A percentile compares a stretch with the other conserved stretches of the same genome.
These are phyloP conservation scores for Linanthus parryae DNA, from an alignment of 148 eudicot species.

Conservation along the genomic window DNA sequence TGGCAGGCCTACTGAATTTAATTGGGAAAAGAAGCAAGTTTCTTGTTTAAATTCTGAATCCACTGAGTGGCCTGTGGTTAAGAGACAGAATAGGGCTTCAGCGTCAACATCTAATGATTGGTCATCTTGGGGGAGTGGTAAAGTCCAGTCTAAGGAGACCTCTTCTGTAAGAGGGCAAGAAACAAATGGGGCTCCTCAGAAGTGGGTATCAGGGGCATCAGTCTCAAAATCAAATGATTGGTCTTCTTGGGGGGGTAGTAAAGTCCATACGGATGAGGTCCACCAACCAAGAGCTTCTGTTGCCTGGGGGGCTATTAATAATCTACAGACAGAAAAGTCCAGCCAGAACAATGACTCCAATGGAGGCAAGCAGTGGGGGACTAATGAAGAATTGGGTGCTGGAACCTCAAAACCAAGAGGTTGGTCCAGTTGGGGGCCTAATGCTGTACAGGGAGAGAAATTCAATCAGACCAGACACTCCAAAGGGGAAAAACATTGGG, in stretches of 20 bases:
- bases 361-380: constrained; percentile 4
- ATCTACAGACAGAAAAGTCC: not conserved
- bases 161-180: not conserved
- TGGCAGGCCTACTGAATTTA: constrained; percentile 7
- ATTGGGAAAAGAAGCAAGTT: constrained; percentile 26
- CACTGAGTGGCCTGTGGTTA: constrained; percentile 9
- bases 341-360: not conserved
- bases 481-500: not conserved
- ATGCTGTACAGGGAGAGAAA: not conserved
- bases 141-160: not conserved
- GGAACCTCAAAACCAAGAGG: not conserved
- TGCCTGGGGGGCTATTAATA: not conserved
- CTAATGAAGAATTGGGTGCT: not conserved
- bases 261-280: not conserved
- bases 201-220: not conserved
- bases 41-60: constrained; percentile 9
- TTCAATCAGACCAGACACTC: not conserved
- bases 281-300: not conserved
- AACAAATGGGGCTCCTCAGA: not conserved
- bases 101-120: constrained; percentile 15
- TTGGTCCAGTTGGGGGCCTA: not conserved
- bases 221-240: not conserved
- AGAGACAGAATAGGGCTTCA: constrained; percentile 4
- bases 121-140: constrained; percentile 28
- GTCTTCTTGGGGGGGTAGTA: constrained; percentile 5